Percentiles rank a stretch among this genome's conserved stretches.
Evolutionary conservation across 2,329 filamentous ascomycete species (phyloP).

Genomic region (Neurospora crassa): DNA sequence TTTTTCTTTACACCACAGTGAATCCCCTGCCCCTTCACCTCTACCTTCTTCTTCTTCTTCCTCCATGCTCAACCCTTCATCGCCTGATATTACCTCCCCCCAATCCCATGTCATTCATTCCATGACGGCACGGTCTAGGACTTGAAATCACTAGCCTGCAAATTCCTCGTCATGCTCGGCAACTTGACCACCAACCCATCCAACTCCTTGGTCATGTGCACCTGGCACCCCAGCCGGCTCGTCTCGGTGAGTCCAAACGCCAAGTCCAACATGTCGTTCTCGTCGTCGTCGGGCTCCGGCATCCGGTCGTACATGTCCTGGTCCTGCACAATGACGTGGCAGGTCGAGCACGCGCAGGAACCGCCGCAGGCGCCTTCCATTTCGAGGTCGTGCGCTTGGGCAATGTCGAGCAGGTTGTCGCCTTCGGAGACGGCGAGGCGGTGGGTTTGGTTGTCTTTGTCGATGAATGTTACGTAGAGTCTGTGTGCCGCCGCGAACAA

Average conservation of each 20-base stretch:
- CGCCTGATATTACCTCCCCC: not conserved
- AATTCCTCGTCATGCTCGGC: slow-evolving; percentile 87
- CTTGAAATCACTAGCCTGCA: slow-evolving; percentile 89
- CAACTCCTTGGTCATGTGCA: slow-evolving; percentile 81
- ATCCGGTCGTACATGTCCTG: slow-evolving; percentile 69
- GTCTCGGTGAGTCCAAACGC: slow-evolving; percentile 88
- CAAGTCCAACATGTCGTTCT: slow-evolving; percentile 85
- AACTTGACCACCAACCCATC: slow-evolving; percentile 79
- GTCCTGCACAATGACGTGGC: slow-evolving; percentile 76
- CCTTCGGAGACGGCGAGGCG: slow-evolving; percentile 75
- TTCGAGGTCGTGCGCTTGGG: slow-evolving; percentile 87
- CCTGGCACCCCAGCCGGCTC: slow-evolving; percentile 74
- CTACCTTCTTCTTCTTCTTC: too few species aligned
- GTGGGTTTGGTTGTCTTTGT: slow-evolving; percentile 72
- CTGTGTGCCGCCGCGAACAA: slow-evolving; percentile 31
- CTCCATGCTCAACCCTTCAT: too few species aligned
- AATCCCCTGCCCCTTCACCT: too few species aligned
- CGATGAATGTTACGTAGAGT: slow-evolving; percentile 82
- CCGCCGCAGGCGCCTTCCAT: slow-evolving; percentile 98
- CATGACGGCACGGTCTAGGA: slow-evolving; percentile 2
- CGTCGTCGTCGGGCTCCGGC: slow-evolving; percentile 67
- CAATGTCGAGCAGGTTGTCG: slow-evolving; percentile 91
- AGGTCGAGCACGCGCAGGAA: slow-evolving; percentile 87
- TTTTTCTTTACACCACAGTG: not conserved
- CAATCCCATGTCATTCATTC: too few species aligned